Conservation (phyloP, 495 filamentous ascomycete genomes). For the Hypoxylon fuscum region DNA sequence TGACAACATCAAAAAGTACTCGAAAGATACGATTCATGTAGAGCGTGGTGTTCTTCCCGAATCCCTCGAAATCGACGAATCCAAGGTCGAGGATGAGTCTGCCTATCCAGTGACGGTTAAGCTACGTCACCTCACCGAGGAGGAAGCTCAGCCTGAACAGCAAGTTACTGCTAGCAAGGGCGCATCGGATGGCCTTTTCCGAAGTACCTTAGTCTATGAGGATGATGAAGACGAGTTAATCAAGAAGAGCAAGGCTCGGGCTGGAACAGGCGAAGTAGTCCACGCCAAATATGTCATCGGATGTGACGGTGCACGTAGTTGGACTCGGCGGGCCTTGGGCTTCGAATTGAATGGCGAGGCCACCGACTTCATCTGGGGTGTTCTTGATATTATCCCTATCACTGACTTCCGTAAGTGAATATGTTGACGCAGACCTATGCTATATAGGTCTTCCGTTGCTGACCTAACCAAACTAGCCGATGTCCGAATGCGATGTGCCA, state of each 20-base stretch:
- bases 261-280: slow-evolving; percentile 56
- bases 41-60: slow-evolving; percentile 61
- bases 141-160: slow-evolving; percentile 56
- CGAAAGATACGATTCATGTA: slow-evolving; percentile 56
- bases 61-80: slow-evolving; percentile 54
- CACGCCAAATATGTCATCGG: slow-evolving; percentile 74
- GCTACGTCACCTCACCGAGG: slow-evolving; percentile 55
- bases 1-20: slow-evolving; percentile 58
- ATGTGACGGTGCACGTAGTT: slow-evolving; percentile 73
- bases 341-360: slow-evolving; percentile 70
- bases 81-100: slow-evolving; percentile 50
- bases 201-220: slow-evolving; percentile 55
- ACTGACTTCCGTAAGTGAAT: slow-evolving; percentile 71
- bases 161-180: slow-evolving; percentile 45
- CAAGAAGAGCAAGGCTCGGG: slow-evolving; percentile 43
- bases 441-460: slow-evolving; percentile 62
- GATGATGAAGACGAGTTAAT: slow-evolving; percentile 67
- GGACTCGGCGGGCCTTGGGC: slow-evolving; percentile 67
- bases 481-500: slow-evolving; percentile 71
- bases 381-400: slow-evolving; percentile 72
- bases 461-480: slow-evolving; percentile 64
- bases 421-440: slow-evolving; percentile 39
- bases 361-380: slow-evolving; percentile 74
- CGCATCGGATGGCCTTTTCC: slow-evolving; percentile 58
- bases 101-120: slow-evolving; percentile 65